Evolutionary conservation across 805 yeast genomes (phyloP).

Genomic region (Danielozyma ontarioensis): DNA sequence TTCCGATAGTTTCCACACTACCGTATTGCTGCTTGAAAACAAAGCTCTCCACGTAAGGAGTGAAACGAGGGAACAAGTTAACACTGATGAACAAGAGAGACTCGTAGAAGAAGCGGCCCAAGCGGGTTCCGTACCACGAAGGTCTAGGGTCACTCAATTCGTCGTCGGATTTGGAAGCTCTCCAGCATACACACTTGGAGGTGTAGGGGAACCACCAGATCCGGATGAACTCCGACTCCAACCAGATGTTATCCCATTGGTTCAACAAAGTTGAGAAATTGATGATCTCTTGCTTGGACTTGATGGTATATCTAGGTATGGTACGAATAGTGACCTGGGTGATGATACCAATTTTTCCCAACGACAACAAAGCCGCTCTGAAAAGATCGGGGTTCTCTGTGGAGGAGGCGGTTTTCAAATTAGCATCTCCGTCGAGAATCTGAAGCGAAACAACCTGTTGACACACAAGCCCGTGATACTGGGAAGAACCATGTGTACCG

Average conservation of each 20-base stretch:
- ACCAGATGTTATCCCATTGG: conserved; percentile 79
- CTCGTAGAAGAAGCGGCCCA: conserved; percentile 80
- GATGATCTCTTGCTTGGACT: conserved; percentile 77
- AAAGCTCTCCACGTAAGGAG: conserved; percentile 81
- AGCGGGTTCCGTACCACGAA: conserved; percentile 79
- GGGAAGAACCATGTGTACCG: conserved; percentile 95
- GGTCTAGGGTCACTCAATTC: conserved; percentile 58
- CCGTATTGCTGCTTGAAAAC: conserved; percentile 86
- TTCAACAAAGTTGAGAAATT: conserved; percentile 66
- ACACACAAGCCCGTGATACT: conserved; percentile 84
- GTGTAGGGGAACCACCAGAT: conserved; percentile 98
- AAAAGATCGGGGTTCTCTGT: conserved; percentile 61
- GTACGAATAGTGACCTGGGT: conserved; percentile 80
- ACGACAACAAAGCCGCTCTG: conserved; percentile 75
- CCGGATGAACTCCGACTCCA: conserved; percentile 83
- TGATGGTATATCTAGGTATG: conserved; percentile 77
- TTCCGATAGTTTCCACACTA: conserved; percentile 56
- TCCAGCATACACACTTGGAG: conserved; percentile 81
- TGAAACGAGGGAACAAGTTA: conserved; percentile 63
- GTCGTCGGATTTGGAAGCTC: conserved; percentile 73
- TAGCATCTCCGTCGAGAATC: conserved; percentile 72
- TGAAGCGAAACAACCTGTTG: conserved; percentile 81
- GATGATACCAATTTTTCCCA: conserved; percentile 90
- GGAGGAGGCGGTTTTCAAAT: conserved; percentile 61
- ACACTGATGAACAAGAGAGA: conserved; percentile 75